Base-by-base conservation (phyloP, 2,329 filamentous ascomycete species). In the Xylaria sp. region DNA sequence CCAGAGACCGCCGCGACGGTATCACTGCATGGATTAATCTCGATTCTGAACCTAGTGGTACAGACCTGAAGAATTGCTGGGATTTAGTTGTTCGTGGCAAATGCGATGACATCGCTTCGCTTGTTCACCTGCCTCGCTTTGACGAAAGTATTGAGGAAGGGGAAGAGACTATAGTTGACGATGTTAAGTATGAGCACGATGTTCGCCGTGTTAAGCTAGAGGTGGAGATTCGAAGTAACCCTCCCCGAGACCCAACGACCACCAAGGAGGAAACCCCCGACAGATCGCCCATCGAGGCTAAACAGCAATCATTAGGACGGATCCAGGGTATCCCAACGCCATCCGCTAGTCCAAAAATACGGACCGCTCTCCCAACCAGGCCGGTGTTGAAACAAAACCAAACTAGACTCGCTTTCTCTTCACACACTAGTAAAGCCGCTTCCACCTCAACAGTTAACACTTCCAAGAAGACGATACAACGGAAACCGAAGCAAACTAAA, bases 21-120 rank as follows among this genome's bases (percentile, higher is more conserved):
- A 86, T 97, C 60, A 92, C 93, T 0, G 89, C 96, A 51, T 99
- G 94, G 92, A 91, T 99, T 77, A 98, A 98, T 76, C 87, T 92
- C 55, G 93, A 97, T 62, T 83, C 91, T 0, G 91, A 92, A 67
- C 95, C 95, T 1, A 85, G 88, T 43, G 90, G 91, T 19, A 88
- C 87, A 66, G 93, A 97, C 60, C 89, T 98, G 65, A 93, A 94
- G 73, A 90, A 96, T 65, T 93, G 92, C 71, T 99, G 93, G 90
- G 95, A 99, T 76, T 79, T 97, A 62, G 87, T 98, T 17, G 90
- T 99, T 35, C 88, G 87, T 67, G 93, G 92, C 19, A 90, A 90
- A 70, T 95, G 92, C 73, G 95, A 99, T 74, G 88, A 93, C 66
- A 90, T 99, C 38, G 95, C 95, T 19, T 84, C 83, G 49, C 80